phyloP scores from a whole-genome alignment of 345 rosid genomes.

The Citrus unshiu region DNA sequence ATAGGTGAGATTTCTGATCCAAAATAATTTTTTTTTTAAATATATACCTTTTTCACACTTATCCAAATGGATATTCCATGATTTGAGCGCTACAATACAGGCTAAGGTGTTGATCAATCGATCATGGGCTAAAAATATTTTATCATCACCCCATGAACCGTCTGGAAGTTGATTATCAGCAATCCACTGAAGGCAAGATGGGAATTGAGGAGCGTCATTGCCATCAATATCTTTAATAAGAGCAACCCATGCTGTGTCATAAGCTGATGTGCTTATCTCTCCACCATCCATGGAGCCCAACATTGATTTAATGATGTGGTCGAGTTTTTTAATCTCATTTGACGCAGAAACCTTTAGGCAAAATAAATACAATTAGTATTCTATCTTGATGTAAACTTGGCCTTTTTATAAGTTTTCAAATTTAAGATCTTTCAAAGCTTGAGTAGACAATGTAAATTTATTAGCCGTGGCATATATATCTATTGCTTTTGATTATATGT shows the following conservation, averaged over 20 bases:
- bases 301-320: slow-evolving; percentile 39
- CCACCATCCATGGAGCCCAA: slow-evolving; percentile 69
- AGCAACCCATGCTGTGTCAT: slow-evolving; percentile 98
- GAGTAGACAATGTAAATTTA: no score
- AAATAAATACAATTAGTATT: no score
- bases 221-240: slow-evolving; percentile 50
- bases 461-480: no score
- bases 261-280: slow-evolving; percentile 76
- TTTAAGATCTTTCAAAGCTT: no score
- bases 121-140: slow-evolving; percentile 65
- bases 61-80: slow-evolving; percentile 65
- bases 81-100: slow-evolving; percentile 70
- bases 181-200: slow-evolving; percentile 75
- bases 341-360: slow-evolving; percentile 12
- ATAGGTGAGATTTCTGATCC: no score
- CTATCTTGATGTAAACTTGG: no score
- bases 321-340: slow-evolving; percentile 36
- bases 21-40: not conserved
- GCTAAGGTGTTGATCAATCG: slow-evolving; percentile 79
- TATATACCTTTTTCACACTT: slow-evolving; percentile 23
- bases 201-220: slow-evolving; percentile 69
- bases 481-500: no score
- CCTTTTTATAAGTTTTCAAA: no score
- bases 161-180: slow-evolving; percentile 67
- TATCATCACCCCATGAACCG: slow-evolving; percentile 88